Base-by-base conservation (phyloP, 78 protist genomes). In the Dictyostelium capitatum region DNA sequence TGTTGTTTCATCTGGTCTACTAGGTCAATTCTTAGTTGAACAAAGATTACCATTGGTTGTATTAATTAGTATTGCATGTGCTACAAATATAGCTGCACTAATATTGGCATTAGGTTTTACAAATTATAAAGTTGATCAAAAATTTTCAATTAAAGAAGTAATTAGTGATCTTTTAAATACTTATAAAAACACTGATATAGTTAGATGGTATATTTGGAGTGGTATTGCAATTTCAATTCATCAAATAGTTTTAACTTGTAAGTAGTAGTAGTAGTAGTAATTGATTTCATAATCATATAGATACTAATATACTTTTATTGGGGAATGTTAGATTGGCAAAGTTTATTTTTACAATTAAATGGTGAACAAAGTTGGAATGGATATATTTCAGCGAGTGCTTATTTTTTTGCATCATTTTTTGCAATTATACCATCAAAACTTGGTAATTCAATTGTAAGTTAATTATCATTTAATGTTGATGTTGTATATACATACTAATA, bases 231-330 rank as follows among this genome's bases (percentile, higher is more conserved):
- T 82, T 53, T 82, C 90, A 25, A 82, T 82, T 69, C 90, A 82
- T 32, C 90, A 82, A 70, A 82, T 82, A 5, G 90, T 82, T n/a
- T n/a, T 82, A 65, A 82, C 90, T 20, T 82, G 90, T 82, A 82
- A 37, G 67, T 81, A 30, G 17, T 28, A 46, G 19, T 28, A 46
- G 19, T 14, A 4, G 11, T 15, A 3, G 6, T 19, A 17, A 43
- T 72, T 72, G 41, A 19, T 19, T 20, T 43, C 10, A 54, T 14
- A 65, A 7, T 69, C 6, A 32, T n/a, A n/a, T n/a, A n/a, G n/a
- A n/a, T n/a, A n/a, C n/a, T n/a, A n/a, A n/a, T n/a, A n/a, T n/a
- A n/a, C n/a, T n/a, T n/a, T n/a, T n/a, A n/a, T n/a, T n/a, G n/a
- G n/a, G n/a, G n/a, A n/a, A 53, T 53, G 11, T 53, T n/a, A n/a